phyloP scores from a whole-genome alignment of 2,329 filamentous ascomycete species.

The Aspergillus awamori region DNA sequence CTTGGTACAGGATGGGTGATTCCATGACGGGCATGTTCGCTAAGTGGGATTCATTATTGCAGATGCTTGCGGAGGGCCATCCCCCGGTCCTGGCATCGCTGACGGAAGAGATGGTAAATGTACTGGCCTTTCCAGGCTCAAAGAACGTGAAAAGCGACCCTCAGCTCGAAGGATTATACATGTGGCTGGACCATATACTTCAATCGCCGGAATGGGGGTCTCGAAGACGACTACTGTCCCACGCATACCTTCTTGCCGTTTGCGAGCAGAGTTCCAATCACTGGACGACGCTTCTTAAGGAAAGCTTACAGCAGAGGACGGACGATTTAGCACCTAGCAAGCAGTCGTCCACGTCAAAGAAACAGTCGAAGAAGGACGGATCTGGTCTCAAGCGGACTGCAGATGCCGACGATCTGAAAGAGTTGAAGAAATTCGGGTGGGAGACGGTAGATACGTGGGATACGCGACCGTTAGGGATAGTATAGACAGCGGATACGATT shows the following conservation, averaged over 20 bases:
- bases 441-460: conserved; percentile 33
- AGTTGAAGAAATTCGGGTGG: conserved; percentile 34
- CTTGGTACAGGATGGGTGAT: conserved; percentile 28
- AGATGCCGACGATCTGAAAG: conserved; percentile 22
- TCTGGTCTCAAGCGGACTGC: background rate
- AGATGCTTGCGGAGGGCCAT: conserved; percentile 38
- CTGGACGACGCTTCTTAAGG: conserved; percentile 33
- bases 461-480: conserved; percentile 39
- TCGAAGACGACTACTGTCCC: conserved; percentile 31
- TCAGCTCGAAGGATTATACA: conserved; percentile 47
- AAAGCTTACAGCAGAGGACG: conserved; percentile 20
- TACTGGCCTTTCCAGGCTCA: conserved; percentile 33
- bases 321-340: conserved; percentile 6
- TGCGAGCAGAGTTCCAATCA: conserved; percentile 38
- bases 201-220: conserved; percentile 41
- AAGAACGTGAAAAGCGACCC: conserved; percentile 31
- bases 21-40: conserved; percentile 33
- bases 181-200: conserved; percentile 56
- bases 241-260: conserved; percentile 36
- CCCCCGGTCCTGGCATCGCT: conserved; percentile 43
- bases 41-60: conserved; percentile 42
- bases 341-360: background rate
- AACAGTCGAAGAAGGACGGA: background rate
- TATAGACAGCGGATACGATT: conserved; percentile 18
- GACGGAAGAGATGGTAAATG: conserved; percentile 41